phyloP scores from a whole-genome alignment of 2,329 filamentous ascomycete genomes.

The Graphium sp. region DNA sequence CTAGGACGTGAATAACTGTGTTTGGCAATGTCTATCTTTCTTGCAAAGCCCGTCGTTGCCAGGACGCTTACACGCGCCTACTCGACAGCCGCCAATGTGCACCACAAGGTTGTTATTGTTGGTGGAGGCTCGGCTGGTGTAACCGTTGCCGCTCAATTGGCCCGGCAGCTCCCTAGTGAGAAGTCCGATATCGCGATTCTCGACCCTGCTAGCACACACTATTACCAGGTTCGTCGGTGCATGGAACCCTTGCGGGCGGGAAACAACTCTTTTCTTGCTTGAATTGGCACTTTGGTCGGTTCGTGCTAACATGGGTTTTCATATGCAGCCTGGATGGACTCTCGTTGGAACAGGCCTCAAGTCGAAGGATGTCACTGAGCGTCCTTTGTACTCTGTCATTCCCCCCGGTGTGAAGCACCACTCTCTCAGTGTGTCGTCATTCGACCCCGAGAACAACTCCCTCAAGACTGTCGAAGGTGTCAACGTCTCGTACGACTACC shows the following conservation, averaged over 20 bases:
- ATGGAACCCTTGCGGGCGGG: too few relatives aligned
- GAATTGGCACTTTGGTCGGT: neutral
- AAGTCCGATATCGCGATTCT: conserved; percentile 4
- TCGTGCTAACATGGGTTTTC: neutral
- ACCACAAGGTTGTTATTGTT: conserved; percentile 10
- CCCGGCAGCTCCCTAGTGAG: neutral
- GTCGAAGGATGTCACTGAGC: conserved; percentile 11
- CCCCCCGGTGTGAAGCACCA: conserved; percentile 17
- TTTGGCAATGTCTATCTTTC: too few relatives aligned
- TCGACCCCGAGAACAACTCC: conserved; percentile 17
- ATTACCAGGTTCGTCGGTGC: conserved; percentile 5
- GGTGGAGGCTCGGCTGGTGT: conserved; percentile 15
- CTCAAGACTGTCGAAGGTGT: conserved; percentile 16
- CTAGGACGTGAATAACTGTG: too few relatives aligned
- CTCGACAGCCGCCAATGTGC: conserved; percentile 3
- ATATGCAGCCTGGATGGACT: conserved; percentile 15
- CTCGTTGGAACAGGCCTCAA: conserved; percentile 18
- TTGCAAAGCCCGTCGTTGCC: too few relatives aligned
- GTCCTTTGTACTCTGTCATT: conserved; percentile 13
- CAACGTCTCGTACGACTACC: conserved; percentile 17
- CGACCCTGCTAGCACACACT: conserved; percentile 1
- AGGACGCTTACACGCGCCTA: too few relatives aligned
- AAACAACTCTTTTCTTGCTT: too few relatives aligned
- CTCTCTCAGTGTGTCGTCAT: conserved; percentile 13
- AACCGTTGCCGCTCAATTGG: conserved; percentile 10